Percentiles rank a stretch among this genome's conserved stretches.
Evolutionary conservation across 176 grass and related monocot species (phyloP).

Genomic region (Elymus sibiricus): DNA sequence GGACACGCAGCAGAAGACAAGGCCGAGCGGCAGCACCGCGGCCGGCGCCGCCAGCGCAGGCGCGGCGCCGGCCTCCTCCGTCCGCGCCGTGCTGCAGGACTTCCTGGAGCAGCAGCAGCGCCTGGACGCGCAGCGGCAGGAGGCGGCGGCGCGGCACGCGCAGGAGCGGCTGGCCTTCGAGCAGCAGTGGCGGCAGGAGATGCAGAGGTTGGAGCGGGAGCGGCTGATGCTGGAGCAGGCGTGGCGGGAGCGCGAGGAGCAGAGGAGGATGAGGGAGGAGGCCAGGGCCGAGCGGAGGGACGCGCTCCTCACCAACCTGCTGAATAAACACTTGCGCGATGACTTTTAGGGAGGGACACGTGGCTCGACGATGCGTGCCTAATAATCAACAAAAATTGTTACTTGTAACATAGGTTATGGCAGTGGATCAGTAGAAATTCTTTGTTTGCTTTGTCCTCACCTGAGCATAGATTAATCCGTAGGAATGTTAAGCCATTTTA

Average conservation of each 20-base stretch:
- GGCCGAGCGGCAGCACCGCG: not conserved
- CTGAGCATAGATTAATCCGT: not conserved
- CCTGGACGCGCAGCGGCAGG: conserved; percentile 59
- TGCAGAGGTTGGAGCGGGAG: conserved; percentile 83
- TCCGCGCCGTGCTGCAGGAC: conserved; percentile 59
- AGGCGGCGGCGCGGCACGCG: conserved; percentile 60
- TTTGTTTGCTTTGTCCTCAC: conserved; percentile 14
- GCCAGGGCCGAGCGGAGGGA: conserved; percentile 64
- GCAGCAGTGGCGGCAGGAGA: conserved; percentile 73
- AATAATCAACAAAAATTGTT: not conserved
- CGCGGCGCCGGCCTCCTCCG: not conserved
- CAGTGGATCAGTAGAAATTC: not conserved
- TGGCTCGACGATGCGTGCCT: not conserved
- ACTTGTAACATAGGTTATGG: not conserved
- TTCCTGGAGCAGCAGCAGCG: conserved; percentile 82
- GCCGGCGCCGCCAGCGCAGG: not conserved
- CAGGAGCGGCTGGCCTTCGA: conserved; percentile 67
- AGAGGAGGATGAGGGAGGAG: conserved; percentile 80
- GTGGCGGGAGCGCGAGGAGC: conserved; percentile 82
- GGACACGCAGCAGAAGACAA: not conserved
- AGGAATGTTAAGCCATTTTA: not conserved
- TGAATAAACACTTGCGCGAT: conserved; percentile 66
- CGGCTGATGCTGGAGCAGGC: conserved; percentile 70
- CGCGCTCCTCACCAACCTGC: conserved; percentile 49
- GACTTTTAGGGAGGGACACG: conserved; percentile 36